Conservation (phyloP, 2,329 filamentous ascomycete genomes). For the Phoma herbarum region DNA sequence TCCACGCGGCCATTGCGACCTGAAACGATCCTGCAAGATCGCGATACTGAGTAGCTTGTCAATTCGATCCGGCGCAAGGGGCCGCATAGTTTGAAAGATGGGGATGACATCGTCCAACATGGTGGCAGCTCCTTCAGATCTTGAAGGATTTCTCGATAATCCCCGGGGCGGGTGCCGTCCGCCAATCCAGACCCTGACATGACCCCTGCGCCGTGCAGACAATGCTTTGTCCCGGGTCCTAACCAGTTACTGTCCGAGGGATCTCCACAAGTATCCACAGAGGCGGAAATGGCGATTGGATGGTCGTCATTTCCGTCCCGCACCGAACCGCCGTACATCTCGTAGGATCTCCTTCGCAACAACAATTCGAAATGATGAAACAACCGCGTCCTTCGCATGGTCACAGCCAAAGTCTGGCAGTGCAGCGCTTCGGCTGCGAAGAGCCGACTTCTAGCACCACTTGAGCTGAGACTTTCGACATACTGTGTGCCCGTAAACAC, state of each 20-base stretch:
- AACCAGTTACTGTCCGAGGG: not conserved
- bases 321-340: not conserved
- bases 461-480: not conserved
- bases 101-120: not conserved
- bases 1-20: not conserved
- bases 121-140: not conserved
- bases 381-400: not conserved
- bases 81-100: not conserved
- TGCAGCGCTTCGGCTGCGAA: not conserved
- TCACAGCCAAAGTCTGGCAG: not conserved
- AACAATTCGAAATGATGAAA: not conserved
- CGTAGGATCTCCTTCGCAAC: not conserved
- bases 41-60: not conserved
- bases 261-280: not conserved
- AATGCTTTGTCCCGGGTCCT: not conserved
- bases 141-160: not conserved
- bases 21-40: conserved; percentile 1
- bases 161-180: not conserved
- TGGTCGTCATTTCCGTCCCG: not conserved
- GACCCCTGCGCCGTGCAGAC: conserved; percentile 1
- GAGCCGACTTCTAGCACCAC: not conserved
- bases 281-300: not conserved
- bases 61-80: not conserved
- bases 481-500: not conserved
- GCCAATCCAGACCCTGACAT: conserved; percentile 1